Evolutionary conservation across 2,329 filamentous ascomycete genomes (phyloP), one percentile per base, ranked within the genome.

Genomic region (Paramyrothecium sp.): DNA sequence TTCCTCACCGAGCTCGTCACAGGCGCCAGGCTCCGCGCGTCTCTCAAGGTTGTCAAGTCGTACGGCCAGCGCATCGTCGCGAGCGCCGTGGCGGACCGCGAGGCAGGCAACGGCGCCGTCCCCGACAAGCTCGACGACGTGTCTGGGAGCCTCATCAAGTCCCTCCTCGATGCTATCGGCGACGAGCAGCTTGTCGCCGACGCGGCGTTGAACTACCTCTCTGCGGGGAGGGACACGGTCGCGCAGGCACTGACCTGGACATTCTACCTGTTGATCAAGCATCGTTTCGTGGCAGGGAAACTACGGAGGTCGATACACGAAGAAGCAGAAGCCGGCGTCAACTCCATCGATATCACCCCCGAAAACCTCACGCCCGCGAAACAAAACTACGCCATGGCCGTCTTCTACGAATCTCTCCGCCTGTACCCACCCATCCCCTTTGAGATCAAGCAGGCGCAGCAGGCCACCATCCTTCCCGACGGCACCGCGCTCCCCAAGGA

Each of bases 171-270:
- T 51, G 73, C 80, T 1, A 80, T 89, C 34, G 75, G 74, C 1
- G 77, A 86, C 56, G 76, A 81, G 26, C 67, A 78, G n/a, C 72
- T 69, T 1, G 85, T 88, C 7, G 83, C 85, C 10, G 86, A 89
- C 66, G 82, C 86, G 3, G 86, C 86, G 0, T 73, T 89, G 13
- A 89, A 88, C 62, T 89, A 87, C 64, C 80, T 89, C 11, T 88
- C 85, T 1, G 86, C 86, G 0, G 83, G 85, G 17, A 76, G 85
- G 56, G 86, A 89, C 65, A 89, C 86, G 0, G 86, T 85, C 7
- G 86, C 85, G 0, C 86, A 89, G 63, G 83, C 82, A 2, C 70
- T 89, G 12, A 87, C 86, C 0, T 89, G 86, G 86, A 80, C 81
- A 1, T 78, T 87, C 46, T 87, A 88, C 67, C 74, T 85, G 2